A percentile compares a stretch with the other conserved stretches of the same genome.
phyloP scores from a whole-genome alignment of 306 rosid species.

The Malus orientalis region DNA sequence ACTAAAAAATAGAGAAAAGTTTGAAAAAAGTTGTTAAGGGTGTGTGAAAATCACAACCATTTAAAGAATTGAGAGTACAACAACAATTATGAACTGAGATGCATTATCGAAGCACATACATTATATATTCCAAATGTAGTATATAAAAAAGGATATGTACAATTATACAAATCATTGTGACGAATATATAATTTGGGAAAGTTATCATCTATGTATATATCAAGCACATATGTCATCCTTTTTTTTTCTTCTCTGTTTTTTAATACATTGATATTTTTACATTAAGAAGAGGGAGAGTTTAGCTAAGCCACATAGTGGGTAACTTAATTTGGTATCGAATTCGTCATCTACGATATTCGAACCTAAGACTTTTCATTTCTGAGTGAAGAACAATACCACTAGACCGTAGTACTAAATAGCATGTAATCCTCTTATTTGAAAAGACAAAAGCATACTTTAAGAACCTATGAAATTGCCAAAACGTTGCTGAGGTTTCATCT shows the following conservation, averaged over 20 bases:
- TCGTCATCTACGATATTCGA: too few relatives aligned
- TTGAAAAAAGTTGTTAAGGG: too few relatives aligned
- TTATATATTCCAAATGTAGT: not conserved
- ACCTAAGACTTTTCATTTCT: too few relatives aligned
- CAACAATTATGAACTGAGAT: not conserved
- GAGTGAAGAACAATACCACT: too few relatives aligned
- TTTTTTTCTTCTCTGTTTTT: too few relatives aligned
- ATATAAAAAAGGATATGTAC: too few relatives aligned
- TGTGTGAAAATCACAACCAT: too few relatives aligned
- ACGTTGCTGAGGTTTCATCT: not conserved
- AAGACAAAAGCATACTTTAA: not conserved
- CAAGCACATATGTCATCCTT: slow-evolving; percentile 15
- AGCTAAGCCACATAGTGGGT: too few relatives aligned
- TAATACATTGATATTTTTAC: too few relatives aligned
- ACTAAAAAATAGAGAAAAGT: too few relatives aligned
- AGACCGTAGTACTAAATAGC: too few relatives aligned
- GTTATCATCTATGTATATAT: not conserved
- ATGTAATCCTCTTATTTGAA: not conserved
- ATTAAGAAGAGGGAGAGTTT: fast-evolving
- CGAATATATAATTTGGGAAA: not conserved
- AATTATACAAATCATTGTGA: not conserved
- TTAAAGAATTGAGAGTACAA: not conserved
- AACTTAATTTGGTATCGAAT: too few relatives aligned
- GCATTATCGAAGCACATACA: not conserved
- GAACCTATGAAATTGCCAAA: not conserved